phyloP scores from a whole-genome alignment of 305 asterid genomes.

The Stenogyne calaminthoides region DNA sequence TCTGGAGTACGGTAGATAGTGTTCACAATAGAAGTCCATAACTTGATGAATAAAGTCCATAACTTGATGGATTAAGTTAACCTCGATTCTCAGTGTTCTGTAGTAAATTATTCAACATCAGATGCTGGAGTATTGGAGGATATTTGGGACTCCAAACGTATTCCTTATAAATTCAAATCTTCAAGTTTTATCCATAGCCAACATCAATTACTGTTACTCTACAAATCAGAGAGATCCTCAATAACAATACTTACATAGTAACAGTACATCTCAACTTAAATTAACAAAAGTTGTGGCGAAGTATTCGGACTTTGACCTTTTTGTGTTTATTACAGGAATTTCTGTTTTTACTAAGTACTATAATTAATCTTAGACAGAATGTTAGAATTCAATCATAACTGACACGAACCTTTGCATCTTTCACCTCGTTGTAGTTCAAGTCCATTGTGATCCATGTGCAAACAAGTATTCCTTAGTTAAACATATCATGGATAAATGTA shows the following conservation, averaged over 20 bases:
- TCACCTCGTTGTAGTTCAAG: conserved; percentile 14
- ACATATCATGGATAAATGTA: conserved; percentile 8
- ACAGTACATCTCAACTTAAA: background rate
- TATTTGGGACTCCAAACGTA: conserved; percentile 6
- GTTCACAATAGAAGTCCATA: background rate
- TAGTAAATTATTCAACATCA: background rate
- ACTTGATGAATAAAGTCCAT: background rate
- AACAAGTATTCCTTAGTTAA: background rate
- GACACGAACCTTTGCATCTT: conserved; percentile 1
- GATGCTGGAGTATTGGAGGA: conserved; percentile 13
- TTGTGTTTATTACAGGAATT: background rate
- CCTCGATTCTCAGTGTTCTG: background rate
- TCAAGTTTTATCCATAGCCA: background rate
- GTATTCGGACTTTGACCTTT: conserved; percentile 7
- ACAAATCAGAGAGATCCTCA: background rate
- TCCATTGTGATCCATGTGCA: conserved; percentile 1
- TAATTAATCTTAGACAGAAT: background rate
- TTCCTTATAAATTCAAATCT: background rate
- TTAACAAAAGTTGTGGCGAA: conserved; percentile 12
- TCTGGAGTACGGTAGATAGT: background rate
- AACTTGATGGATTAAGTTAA: no score
- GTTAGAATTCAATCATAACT: background rate
- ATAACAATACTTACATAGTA: background rate
- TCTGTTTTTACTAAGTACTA: background rate
- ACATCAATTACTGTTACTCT: background rate